These are phyloP conservation scores for Atkinsonella hypoxylon DNA, from an alignment of 2,329 filamentous ascomycete species.

Conservation along the genomic window DNA sequence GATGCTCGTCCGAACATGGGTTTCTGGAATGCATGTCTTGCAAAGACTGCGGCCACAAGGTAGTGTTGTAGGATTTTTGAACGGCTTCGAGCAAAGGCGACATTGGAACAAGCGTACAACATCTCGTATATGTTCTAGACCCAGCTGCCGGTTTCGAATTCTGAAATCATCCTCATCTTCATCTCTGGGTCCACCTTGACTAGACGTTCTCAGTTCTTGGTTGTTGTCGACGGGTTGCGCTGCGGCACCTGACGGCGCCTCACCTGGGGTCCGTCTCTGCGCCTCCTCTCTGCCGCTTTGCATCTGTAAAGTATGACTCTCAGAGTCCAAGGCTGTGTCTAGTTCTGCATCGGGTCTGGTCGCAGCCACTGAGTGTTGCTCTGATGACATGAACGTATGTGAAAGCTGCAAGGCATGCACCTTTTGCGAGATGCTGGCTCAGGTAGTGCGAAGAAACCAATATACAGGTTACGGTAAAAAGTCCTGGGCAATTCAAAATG, in stretches of 20 bases:
- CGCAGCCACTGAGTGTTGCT: conserved; percentile 3
- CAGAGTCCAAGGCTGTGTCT: background rate
- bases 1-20: conserved; percentile 54
- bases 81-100: conserved; percentile 54
- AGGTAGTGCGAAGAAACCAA: background rate
- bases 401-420: background rate
- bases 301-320: background rate
- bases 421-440: background rate
- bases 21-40: conserved; percentile 57
- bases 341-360: conserved; percentile 6
- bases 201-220: background rate
- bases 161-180: background rate
- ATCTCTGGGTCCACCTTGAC: background rate
- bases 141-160: conserved; percentile 2
- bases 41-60: conserved; percentile 77
- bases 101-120: conserved; percentile 65
- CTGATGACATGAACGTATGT: conserved; percentile 9
- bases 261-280: background rate
- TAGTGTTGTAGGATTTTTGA: conserved; percentile 58
- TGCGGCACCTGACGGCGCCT: background rate
- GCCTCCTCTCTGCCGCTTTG: background rate
- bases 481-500: background rate
- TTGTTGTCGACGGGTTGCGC: background rate
- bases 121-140: conserved; percentile 13
- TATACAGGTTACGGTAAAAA: background rate